Conservation (phyloP, 2,329 filamentous ascomycete genomes). For the Zymoseptoria pseudotritici region DNA sequence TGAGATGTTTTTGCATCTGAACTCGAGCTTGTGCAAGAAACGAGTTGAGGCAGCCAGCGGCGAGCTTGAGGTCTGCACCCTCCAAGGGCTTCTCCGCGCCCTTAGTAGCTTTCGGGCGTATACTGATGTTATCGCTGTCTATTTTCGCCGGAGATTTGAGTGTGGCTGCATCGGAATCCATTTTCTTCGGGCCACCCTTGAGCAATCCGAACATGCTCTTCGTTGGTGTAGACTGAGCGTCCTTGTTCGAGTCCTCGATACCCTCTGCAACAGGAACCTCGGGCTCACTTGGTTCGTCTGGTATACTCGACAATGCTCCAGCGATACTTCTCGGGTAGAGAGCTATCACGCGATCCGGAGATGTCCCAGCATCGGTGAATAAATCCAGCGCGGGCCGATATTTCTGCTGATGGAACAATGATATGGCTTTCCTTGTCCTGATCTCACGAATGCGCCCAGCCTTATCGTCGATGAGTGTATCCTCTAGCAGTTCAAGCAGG, state of each 20-base stretch:
- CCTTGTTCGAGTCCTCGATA: slow-evolving; percentile 23
- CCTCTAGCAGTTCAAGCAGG: slow-evolving; percentile 80
- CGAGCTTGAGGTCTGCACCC: slow-evolving; percentile 75
- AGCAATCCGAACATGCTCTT: slow-evolving; percentile 43
- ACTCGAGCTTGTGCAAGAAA: slow-evolving; percentile 81
- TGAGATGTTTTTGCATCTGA: slow-evolving; percentile 54
- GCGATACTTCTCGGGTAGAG: slow-evolving; percentile 79
- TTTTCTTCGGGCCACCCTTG: slow-evolving; percentile 39
- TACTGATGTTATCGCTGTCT: slow-evolving; percentile 50
- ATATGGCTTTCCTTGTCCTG: slow-evolving; percentile 85
- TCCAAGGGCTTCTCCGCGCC: slow-evolving; percentile 52
- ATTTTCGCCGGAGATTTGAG: slow-evolving; percentile 52
- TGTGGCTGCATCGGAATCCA: slow-evolving; percentile 47
- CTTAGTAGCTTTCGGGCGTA: slow-evolving; percentile 36
- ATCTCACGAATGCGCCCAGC: slow-evolving; percentile 70
- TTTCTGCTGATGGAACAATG: slow-evolving; percentile 71
- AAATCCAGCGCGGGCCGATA: slow-evolving; percentile 82
- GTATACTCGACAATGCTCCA: slow-evolving; percentile 63
- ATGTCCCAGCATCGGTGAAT: slow-evolving; percentile 82
- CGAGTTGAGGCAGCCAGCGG: slow-evolving; percentile 73
- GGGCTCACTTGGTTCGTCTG: slow-evolving; percentile 34
- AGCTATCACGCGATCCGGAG: slow-evolving; percentile 78
- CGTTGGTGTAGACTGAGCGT: slow-evolving; percentile 27
- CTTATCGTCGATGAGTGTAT: slow-evolving; percentile 81
- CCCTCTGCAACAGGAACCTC: slow-evolving; percentile 39